These are phyloP conservation scores for Ocimum tenuiflorum DNA, from an alignment of 257 asterid genomes.

Conservation along the genomic window DNA sequence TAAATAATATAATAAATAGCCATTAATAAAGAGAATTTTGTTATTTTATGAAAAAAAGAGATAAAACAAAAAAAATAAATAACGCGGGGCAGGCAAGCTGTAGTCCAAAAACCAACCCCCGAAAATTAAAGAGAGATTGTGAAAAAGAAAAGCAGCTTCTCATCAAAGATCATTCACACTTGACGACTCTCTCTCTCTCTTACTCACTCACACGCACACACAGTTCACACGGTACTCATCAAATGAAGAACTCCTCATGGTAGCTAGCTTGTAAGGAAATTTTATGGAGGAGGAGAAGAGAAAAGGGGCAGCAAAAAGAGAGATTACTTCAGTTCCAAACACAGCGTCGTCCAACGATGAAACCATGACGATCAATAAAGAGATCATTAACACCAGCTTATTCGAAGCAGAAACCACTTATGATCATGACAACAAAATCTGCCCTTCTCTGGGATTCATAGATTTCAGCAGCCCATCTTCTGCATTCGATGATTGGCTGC, in stretches of 20 bases:
- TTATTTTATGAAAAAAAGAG: no score
- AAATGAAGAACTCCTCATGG: constrained; percentile 29
- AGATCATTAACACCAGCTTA: constrained; percentile 5
- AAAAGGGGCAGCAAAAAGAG: background rate
- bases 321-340: background rate
- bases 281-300: constrained; percentile 26
- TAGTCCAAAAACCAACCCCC: constrained; percentile 24
- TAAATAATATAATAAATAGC: background rate
- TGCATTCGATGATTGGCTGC: constrained; percentile 33
- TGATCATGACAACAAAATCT: constrained; percentile 1
- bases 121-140: constrained; percentile 3
- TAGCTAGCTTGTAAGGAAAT: constrained; percentile 1
- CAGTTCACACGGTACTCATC: no score
- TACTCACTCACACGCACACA: constrained; percentile 20
- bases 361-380: background rate
- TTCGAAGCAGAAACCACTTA: constrained; percentile 10
- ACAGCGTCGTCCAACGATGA: constrained; percentile 7
- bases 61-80: constrained; percentile 8
- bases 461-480: constrained; percentile 28
- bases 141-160: constrained; percentile 12
- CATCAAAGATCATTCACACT: constrained; percentile 31
- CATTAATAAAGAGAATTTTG: background rate
- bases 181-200: constrained; percentile 21
- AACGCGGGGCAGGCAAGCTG: constrained; percentile 33
- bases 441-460: constrained; percentile 22